phyloP scores from a whole-genome alignment of 2,329 filamentous ascomycete species.

The Anisogramma anomala region DNA sequence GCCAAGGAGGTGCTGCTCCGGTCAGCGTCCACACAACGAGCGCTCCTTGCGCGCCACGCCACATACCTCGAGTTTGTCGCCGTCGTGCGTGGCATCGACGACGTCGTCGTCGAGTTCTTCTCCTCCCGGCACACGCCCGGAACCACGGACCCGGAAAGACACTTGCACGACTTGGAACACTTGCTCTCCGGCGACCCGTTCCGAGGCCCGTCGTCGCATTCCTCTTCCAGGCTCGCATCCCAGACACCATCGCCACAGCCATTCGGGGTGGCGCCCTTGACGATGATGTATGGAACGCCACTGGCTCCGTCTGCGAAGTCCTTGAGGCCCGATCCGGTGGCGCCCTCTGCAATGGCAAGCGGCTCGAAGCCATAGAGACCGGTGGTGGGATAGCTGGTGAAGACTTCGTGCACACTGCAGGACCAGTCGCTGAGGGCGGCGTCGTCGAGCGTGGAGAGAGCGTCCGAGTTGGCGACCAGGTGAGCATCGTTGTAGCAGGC shows the following conservation, averaged over 20 bases:
- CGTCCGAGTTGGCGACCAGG: constrained; percentile 26
- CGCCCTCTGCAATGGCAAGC: constrained; percentile 28
- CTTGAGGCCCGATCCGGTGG: constrained; percentile 23
- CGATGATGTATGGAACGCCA: constrained; percentile 32
- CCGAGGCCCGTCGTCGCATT: constrained; percentile 27
- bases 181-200: constrained; percentile 24
- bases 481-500: constrained; percentile 30
- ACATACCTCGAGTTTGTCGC: constrained; percentile 6
- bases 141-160: constrained; percentile 20
- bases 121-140: constrained; percentile 18
- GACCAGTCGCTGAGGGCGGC: constrained; percentile 29
- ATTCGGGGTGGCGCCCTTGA: constrained; percentile 28
- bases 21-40: too few species aligned
- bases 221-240: constrained; percentile 25
- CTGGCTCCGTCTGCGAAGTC: constrained; percentile 25
- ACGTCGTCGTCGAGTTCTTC: constrained; percentile 10
- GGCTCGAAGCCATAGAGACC: constrained; percentile 27
- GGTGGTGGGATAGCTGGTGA: constrained; percentile 26
- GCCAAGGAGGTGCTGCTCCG: neutral
- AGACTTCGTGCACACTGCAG: constrained; percentile 31
- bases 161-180: constrained; percentile 30
- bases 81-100: constrained; percentile 7
- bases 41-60: too few species aligned
- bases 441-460: constrained; percentile 26
- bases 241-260: constrained; percentile 30